Evolutionary conservation across 2,329 filamentous ascomycete species (phyloP), one percentile per base, ranked within the genome.

Genomic region (Ramichloridium luteum): DNA sequence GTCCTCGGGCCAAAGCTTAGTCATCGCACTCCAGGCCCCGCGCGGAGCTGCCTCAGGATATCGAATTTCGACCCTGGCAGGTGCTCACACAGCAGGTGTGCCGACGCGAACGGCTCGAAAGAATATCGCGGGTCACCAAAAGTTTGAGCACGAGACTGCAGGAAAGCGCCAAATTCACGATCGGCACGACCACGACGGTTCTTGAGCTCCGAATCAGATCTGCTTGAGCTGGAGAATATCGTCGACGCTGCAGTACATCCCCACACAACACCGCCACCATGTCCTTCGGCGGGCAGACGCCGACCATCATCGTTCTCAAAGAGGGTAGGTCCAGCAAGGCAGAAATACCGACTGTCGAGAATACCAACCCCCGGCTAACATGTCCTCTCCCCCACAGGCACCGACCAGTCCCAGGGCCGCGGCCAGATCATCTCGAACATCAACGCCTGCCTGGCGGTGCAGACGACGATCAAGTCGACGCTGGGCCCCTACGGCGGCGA

Each of bases 371-470:
- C n/a, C 16, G 15, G 13, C 13, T 25, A 8, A 20, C 9, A 4
- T 13, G n/a, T n/a, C n/a, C n/a, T n/a, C n/a, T n/a, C n/a, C n/a
- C n/a, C n/a, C n/a, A 9, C 51, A 94, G 90, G 90, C 52, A 98
- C 90, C 65, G 90, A 98, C 61, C 76, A 85, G 50, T 96, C 90
- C 32, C 90, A 98, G 63, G 90, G 90, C 53, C 90, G 92, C 60
- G 86, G 86, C 34, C 90, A 98, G 65, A 80, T 98, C 52, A 65
- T 98, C 51, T 92, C 88, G 51, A 98, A 98, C 63, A 96, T 98
- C 66, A 94, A 93, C 67, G 90, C 90, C 46, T 98, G 90, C 60
- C 70, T 94, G 50, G 88, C 90, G 14, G 86, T 98, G 25, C 90
- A 98, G 65, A 73, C 78, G 30, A 96, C 88, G 38, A 88, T 98